These are phyloP conservation scores for slime mould (Dictyostelium discoideum) DNA, from an alignment of 78 protist species.

Conservation along the genomic window dicty_2.7 NC_007089.4:1222001-1222500, in stretches of 20 bases:
- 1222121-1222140: slow-evolving; percentile 60
- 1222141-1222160: slow-evolving; percentile 62
- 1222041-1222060: slow-evolving; percentile 32
- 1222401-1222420: too few species aligned
- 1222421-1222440: too few species aligned
- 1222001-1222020: slow-evolving; percentile 70
- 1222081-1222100: slow-evolving; percentile 54
- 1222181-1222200: slow-evolving; percentile 4
- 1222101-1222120: not conserved
- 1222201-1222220: not conserved
- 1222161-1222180: slow-evolving; percentile 22
- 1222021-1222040: slow-evolving; percentile 38
- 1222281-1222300: not conserved
- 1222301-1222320: too few species aligned
- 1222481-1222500: too few species aligned
- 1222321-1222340: too few species aligned
- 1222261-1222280: slow-evolving; percentile 11
- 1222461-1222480: too few species aligned
- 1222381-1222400: too few species aligned
- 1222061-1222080: slow-evolving; percentile 66
- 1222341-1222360: too few species aligned
- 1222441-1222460: too few species aligned
- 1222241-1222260: not conserved
- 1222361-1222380: too few species aligned
- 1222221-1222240: slow-evolving; percentile 21